These are phyloP conservation scores for Boletus smithii DNA, from an alignment of 1,284 basidiomycete species.

Conservation along the genomic window DNA sequence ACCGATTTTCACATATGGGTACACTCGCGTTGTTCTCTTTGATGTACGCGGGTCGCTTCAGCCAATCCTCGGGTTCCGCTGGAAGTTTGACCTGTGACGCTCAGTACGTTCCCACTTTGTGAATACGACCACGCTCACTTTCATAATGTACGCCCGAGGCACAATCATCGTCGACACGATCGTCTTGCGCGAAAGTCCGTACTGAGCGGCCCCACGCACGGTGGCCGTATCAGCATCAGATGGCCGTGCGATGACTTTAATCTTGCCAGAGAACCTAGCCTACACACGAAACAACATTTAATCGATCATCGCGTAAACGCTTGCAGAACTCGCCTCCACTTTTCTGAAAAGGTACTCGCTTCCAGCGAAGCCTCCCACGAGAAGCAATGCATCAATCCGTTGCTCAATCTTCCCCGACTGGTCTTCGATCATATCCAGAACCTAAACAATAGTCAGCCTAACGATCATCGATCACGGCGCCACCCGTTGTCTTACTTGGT, in stretches of 20 bases:
- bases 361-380: conserved; percentile 83
- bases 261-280: conserved; percentile 60
- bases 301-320: conserved; percentile 7
- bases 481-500: conserved; percentile 47
- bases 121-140: conserved; percentile 41
- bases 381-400: conserved; percentile 69
- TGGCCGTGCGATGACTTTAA: conserved; percentile 72
- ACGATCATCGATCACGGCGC: conserved; percentile 14
- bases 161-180: conserved; percentile 76
- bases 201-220: conserved; percentile 75
- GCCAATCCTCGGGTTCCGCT: conserved; percentile 73
- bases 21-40: conserved; percentile 69
- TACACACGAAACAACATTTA: conserved; percentile 29
- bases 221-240: conserved; percentile 82
- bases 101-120: conserved; percentile 4
- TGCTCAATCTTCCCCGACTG: conserved; percentile 64
- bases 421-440: conserved; percentile 70
- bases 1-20: conserved; percentile 79
- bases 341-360: conserved; percentile 75
- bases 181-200: conserved; percentile 70
- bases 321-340: conserved; percentile 53
- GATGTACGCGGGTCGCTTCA: conserved; percentile 80
- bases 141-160: conserved; percentile 80
- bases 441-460: conserved; percentile 40
- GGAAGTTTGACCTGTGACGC: conserved; percentile 65